A percentile compares a stretch with the other conserved stretches of the same genome.
Evolutionary conservation across 768 basidiomycete species (phyloP).

Genomic region (Glaciozyma antarctica): DNA sequence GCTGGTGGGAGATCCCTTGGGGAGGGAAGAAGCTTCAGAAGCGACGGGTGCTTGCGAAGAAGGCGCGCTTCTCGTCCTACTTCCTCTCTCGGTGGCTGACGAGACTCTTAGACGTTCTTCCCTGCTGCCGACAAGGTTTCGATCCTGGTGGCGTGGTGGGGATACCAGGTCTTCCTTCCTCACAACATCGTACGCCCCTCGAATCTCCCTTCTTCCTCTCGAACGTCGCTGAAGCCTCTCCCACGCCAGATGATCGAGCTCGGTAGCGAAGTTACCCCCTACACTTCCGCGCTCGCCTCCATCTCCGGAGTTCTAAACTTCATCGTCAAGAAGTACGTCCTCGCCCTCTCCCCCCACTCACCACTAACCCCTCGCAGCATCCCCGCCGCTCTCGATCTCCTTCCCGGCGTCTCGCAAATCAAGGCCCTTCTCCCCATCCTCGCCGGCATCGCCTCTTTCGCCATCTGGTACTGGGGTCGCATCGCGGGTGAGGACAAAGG

Average conservation of each 20-base stretch:
- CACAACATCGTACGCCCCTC: constrained; percentile 5
- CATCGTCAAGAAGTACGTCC: constrained; percentile 6
- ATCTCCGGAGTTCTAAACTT: constrained; percentile 9
- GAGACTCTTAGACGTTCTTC: neutral
- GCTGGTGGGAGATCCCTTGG: constrained; percentile 15
- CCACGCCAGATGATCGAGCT: neutral
- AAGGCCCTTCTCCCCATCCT: constrained; percentile 7
- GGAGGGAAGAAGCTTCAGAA: neutral
- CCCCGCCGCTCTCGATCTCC: constrained; percentile 1
- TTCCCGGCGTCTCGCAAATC: constrained; percentile 9
- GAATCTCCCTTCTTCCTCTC: neutral
- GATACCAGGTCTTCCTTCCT: constrained; percentile 14
- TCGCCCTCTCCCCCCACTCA: neutral
- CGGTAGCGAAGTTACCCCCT: constrained; percentile 7
- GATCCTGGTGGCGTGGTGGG: constrained; percentile 10
- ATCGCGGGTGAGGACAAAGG: constrained; percentile 10
- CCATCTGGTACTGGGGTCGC: constrained; percentile 10
- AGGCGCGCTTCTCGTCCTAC: neutral
- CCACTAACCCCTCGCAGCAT: neutral
- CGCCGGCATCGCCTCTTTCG: constrained; percentile 7
- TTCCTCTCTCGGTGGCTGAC: neutral
- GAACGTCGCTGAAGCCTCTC: neutral
- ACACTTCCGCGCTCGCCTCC: neutral
- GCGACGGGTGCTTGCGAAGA: constrained; percentile 3
- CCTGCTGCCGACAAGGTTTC: constrained; percentile 8